Base-by-base conservation (phyloP, 441 rosid species). In the Gossypium gossypioides region DNA sequence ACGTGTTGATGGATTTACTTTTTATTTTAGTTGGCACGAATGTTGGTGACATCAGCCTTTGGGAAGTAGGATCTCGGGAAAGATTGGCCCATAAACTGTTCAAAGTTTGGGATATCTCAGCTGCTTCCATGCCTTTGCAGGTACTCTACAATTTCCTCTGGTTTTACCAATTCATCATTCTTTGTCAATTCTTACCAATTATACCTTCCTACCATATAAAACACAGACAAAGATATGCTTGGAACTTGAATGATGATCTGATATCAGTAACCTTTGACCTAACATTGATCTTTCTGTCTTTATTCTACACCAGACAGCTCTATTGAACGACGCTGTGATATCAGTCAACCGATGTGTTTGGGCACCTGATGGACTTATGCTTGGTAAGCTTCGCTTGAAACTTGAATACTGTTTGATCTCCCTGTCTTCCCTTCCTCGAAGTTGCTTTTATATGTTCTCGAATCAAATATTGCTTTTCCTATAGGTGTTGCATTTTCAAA, bases 401-500 rank as follows among this genome's bases (percentile, higher is more conserved):
- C 6, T 25, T 67, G 6, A 44, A 6, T 65, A 67, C 44, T 4
- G 1, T 50, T 50, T 48, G 71, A 15, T 48, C 42, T 48, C 24
- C 15, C 10, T 29, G 46, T 68, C 46, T 50, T 25, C 9, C 59
- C 59, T 44, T 51, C 25, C 32, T 22, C 44, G 15, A 22, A 21
- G 25, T 29, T 61, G 19, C 27, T 16, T 72, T 50, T 40, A 40
- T 74, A 21, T 44, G 34, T 57, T 61, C 9, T 72, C 56, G 25
- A 19, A 61, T 22, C 46, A 19, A 68, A 18, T 69, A 32, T 62
- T 74, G 12, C 12, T 68, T 71, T 67, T 67, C 63, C 21, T 63
- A 22, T 46, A 90, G 97, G 95, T 19, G 84, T 89, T 81, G 96
- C 98, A 25, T 89, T 83, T 80, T 88, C 87, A 3, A 91, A 87